Evolutionary conservation across 805 yeast species (phyloP), one percentile per base, ranked within the genome.

Genomic region (Saturnispora kantuleensis): DNA sequence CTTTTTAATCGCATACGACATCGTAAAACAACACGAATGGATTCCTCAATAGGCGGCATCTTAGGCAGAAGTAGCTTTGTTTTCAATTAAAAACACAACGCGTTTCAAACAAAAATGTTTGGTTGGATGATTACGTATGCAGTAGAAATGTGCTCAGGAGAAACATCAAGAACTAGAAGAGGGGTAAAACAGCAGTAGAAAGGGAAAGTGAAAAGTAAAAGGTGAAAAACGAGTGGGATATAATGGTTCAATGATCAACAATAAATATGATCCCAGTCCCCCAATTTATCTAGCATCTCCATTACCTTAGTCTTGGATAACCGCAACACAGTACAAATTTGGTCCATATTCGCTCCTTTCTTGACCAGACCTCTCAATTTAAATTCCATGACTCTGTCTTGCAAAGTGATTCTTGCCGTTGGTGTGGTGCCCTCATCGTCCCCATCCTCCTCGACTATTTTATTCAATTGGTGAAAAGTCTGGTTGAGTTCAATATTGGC

Each of bases 1-100:
- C 65, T 61, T 11, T 58, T 56, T 47, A 64, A 73, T 16, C 81
- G 62, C 3, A 72, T 76, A 32, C 81, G 67, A 52, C 80, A 76
- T 46, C 81, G 65, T 33, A 75, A 77, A 11, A 70, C 71, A 32
- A 75, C 79, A 54, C 70, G 74, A 47, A 75, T 71, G 1, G 64
- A 50, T 45, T 63, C 67, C 4, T 59, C 46, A 16, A 49, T 26
- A 17, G 34, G 30, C 38, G 34, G 32, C 12, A 10, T 34, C 17
- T 12, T 15, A 10, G 4, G 12, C 4, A 15, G 16, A 34, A 16
- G 37, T 18, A 21, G 26, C 26, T 21, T 21, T 21, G 26, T 21
- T 21, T 21, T 21, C 26, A 21, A 21, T 21, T 21, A 21, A 21
- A 21, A 21, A 6, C 26, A 21, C 8, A 21, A 21, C 26, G 26